A percentile compares a stretch with the other conserved stretches of the same genome.
These are phyloP conservation scores for Aspergillus steynii DNA, from an alignment of 495 filamentous ascomycete genomes.

Conservation along the genomic window DNA sequence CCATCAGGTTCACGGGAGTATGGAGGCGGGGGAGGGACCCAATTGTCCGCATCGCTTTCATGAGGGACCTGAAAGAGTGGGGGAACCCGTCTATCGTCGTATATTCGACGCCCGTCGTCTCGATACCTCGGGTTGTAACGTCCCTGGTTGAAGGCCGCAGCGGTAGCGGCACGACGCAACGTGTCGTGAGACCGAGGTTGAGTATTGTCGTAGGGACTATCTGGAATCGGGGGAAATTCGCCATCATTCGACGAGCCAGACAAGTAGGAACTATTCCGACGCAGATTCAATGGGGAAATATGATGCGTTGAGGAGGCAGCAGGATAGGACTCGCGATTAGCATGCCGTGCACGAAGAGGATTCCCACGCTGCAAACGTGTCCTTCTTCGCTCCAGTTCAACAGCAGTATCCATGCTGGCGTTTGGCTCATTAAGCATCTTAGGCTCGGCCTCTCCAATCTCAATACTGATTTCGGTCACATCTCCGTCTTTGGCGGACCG, in stretches of 20 bases:
- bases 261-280: conserved; percentile 28
- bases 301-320: conserved; percentile 18
- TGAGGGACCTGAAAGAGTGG: conserved; percentile 59
- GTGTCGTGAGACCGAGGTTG: conserved; percentile 76
- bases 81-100: conserved; percentile 11
- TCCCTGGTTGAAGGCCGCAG: conserved; percentile 66
- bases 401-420: conserved; percentile 76
- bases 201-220: conserved; percentile 71
- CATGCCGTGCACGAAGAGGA: conserved; percentile 19
- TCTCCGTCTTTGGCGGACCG: conserved; percentile 57
- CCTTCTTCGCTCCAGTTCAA: conserved; percentile 75
- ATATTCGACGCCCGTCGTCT: conserved; percentile 23
- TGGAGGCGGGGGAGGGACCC: conserved; percentile 90
- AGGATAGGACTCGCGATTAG: conserved; percentile 26
- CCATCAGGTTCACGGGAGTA: conserved; percentile 71
- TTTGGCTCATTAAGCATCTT: conserved; percentile 73
- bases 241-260: conserved; percentile 24
- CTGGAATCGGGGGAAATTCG: conserved; percentile 25
- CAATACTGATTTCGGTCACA: conserved; percentile 60
- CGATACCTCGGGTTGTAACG: conserved; percentile 53
- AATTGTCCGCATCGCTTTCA: conserved; percentile 88
- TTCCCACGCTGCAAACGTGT: conserved; percentile 50
- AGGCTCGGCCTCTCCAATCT: conserved; percentile 69
- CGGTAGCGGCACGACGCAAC: conserved; percentile 75
- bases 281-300: conserved; percentile 14